Evolutionary conservation across 1,284 basidiomycete genomes (phyloP).

Genomic region (Phylloboletellus chloephorus): DNA sequence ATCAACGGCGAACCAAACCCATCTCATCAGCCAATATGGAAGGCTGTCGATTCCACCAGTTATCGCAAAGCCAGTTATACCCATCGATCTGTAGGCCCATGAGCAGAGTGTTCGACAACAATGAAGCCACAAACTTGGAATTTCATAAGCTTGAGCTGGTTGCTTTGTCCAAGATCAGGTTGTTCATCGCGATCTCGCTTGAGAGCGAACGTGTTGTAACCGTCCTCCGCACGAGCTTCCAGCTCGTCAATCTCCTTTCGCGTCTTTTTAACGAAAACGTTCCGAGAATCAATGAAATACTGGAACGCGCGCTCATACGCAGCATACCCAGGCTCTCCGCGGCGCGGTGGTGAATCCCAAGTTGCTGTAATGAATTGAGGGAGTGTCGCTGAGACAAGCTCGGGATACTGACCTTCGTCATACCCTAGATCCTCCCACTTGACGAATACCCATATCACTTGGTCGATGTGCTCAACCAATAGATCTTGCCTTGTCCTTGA

Average conservation of each 20-base stretch:
- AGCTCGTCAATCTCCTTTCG: conserved; percentile 36
- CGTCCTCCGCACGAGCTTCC: conserved; percentile 44
- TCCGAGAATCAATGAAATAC: conserved; percentile 59
- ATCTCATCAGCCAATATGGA: conserved; percentile 98
- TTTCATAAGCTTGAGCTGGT: conserved; percentile 67
- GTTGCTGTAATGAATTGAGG: conserved; percentile 49
- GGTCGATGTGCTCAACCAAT: conserved; percentile 47
- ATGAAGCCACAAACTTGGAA: conserved; percentile 58
- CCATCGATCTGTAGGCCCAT: conserved; percentile 66
- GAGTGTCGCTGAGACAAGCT: neutral
- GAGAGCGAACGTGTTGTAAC: conserved; percentile 44
- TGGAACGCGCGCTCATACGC: conserved; percentile 64
- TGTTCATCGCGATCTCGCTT: conserved; percentile 43
- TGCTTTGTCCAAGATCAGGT: conserved; percentile 60
- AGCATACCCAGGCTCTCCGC: conserved; percentile 49
- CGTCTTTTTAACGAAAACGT: conserved; percentile 54
- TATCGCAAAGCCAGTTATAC: conserved; percentile 87
- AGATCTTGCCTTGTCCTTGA: conserved; percentile 40
- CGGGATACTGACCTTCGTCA: conserved; percentile 64
- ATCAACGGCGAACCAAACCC: conserved; percentile 62
- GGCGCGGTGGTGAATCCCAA: conserved; percentile 83
- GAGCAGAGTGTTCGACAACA: conserved; percentile 3
- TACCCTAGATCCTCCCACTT: conserved; percentile 92
- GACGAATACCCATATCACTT: conserved; percentile 73
- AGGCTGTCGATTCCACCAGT: conserved; percentile 83